Evolutionary conservation across 2,329 filamentous ascomycete genomes (phyloP).

Genomic region (Incumbomyces delicatus): DNA sequence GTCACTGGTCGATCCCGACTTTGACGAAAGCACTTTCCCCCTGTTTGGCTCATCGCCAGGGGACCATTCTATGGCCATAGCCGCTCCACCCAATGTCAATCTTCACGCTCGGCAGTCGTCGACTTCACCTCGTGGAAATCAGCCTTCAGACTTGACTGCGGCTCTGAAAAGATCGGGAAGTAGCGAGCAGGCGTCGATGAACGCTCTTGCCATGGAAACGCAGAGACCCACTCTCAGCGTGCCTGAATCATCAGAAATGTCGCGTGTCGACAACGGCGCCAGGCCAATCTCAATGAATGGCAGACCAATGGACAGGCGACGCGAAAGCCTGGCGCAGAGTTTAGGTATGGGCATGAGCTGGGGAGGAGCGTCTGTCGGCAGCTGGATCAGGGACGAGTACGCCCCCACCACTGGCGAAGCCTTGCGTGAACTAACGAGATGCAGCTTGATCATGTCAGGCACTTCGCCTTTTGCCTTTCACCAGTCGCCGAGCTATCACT

Average conservation of each 20-base stretch:
- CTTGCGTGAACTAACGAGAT: conserved; percentile 10
- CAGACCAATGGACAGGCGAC: conserved; percentile 26
- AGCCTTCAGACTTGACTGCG: conserved; percentile 54
- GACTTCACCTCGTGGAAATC: conserved; percentile 48
- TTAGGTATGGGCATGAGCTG: conserved; percentile 80
- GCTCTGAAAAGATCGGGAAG: conserved; percentile 45
- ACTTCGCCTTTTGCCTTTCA: conserved; percentile 87
- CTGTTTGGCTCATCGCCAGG: conserved; percentile 30
- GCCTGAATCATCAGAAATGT: conserved; percentile 21
- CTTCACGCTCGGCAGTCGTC: conserved; percentile 49
- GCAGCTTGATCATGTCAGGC: conserved; percentile 86
- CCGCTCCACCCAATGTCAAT: conserved; percentile 46
- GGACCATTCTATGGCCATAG: conserved; percentile 40
- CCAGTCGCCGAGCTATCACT: conserved; percentile 83
- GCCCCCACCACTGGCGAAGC: conserved; percentile 40
- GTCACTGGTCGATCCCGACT: conserved; percentile 25
- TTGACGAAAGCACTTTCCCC: conserved; percentile 29
- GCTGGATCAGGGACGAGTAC: conserved; percentile 97
- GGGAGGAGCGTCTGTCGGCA: conserved; percentile 91
- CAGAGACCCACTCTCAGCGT: conserved; percentile 17
- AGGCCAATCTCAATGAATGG: conserved; percentile 50
- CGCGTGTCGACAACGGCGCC: conserved; percentile 33
- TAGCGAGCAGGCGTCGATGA: conserved; percentile 26
- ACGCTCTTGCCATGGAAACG: conserved; percentile 10
- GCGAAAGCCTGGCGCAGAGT: conserved; percentile 53